Evolutionary conservation across 2,329 filamentous ascomycete genomes (phyloP), one percentile per base, ranked within the genome.

Genomic region (Aspergillus candidus): DNA sequence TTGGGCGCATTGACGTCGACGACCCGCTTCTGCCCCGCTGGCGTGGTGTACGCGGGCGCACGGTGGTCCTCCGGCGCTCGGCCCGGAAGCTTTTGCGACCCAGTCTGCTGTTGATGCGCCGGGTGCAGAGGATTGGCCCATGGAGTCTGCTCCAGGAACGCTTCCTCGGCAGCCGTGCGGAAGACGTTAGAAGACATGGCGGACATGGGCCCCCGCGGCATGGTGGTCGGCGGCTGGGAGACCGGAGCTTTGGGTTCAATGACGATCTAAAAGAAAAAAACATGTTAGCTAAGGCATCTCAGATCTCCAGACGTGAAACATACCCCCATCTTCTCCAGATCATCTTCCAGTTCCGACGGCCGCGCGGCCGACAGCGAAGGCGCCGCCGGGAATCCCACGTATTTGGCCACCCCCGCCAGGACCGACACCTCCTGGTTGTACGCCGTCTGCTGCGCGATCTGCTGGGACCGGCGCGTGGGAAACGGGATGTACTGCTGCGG

Each of bases 381-480:
- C n/a, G 90, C 93, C 29, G 91, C 90, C 31, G 93, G 93, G 68
- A 98, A 98, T 17, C 93, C 93, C 59, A 94, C 83, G 63, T 96
- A 90, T 69, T 96, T 97, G 31, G 91, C 90, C 40, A 97, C 77
- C 32, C 91, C 91, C 5, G 90, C 84, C 45, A 98, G 72, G 22
- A 96, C 81, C 0, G 90, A 94, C 4, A 98, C 90, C 64, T 98
- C 93, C 53, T 85, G 86, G 64, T 95, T 97, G 71, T 97, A 97
- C 37, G 90, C 86, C 39, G 89, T 79, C 55, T 94, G 90, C 50
- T 96, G 86, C 49, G 81, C 77, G 48, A 94, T 78, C 58, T 91
- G 87, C 57, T 90, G 84, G 22, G 83, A 78, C 49, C 83, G 80
- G 51, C 84, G 83, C 40, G 83, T 80, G 6, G 88, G 86, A 61